Base-by-base conservation (phyloP, 192 early-diverging fungal species). In the Coemansia pectinata region DNA sequence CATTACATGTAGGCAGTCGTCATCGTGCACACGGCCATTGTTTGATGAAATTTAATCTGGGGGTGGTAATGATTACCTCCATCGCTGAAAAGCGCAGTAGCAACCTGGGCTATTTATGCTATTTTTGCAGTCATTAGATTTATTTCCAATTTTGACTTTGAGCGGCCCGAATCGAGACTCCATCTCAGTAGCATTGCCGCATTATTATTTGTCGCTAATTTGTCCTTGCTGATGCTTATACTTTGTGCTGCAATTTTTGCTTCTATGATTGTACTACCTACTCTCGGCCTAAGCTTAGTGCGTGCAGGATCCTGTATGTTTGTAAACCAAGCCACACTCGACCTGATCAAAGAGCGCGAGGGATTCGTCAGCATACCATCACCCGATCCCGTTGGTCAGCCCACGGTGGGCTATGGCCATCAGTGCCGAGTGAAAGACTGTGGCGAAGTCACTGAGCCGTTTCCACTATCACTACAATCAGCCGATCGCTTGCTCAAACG, bases 331-430 rank as follows among this genome's bases (percentile, higher is more conserved):
- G 66, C 47, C 2, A 64, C 74, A 0, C 19, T 83, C n/a, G 65
- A 62, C 5, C 31, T 83, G 34, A 67, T 81, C 31, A 80, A 83
- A 61, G 42, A 33, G 27, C 65, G 63, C 62, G 81, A 83, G 62
- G 78, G 73, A 10, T 81, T 81, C 39, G 78, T 76, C 4, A 5
- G 73, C 29, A 14, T 23, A 11, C 72, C 81, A 6, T 7, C 53
- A 0, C 81, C 81, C 15, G 81, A 83, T 31, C 81, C 73, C 5
- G 41, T 83, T 15, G 81, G 81, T 5, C 36, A 71, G 60, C 78
- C 78, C 1, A 84, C 81, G 1, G 66, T 73, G 1, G 81, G 81
- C 42, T 81, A 84, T 64, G 78, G 81, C 31, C 81, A 80, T 44
- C 77, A 73, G 11, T 84, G 78, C 70, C 72, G 31, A 6, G 9